Base-by-base conservation (phyloP, 192 early-diverging fungal genomes). In the Spinellus fusiger region DNA sequence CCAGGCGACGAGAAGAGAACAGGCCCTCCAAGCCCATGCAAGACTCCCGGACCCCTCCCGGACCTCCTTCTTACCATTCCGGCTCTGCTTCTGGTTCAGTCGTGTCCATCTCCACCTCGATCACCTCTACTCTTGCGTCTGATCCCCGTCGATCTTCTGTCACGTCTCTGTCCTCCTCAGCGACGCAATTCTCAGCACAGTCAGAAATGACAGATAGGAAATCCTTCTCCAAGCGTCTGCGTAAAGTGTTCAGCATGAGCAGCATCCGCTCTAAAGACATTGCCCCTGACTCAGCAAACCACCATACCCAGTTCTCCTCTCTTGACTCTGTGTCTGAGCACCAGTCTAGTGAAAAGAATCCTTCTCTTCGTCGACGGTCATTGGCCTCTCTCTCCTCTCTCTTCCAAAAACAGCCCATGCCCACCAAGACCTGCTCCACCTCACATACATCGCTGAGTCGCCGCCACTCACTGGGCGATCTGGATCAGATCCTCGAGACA, bases 191-290 rank as follows among this genome's bases (percentile, higher is more conserved):
- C 64, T 57, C 20, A 70, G 65, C n/a, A n/a, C n/a, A n/a, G n/a
- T n/a, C n/a, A n/a, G n/a, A n/a, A n/a, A n/a, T n/a, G n/a, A n/a
- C n/a, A n/a, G n/a, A n/a, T n/a, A n/a, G n/a, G 54, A 35, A 49
- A 34, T 64, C 69, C 4, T 28, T 70, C 9, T 47, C 56, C 4
- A 70, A 70, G 51, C 56, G 58, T 29, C 28, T 70, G 9, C 57
- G 62, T 10, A 57, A 59, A 20, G 69, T 70, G 12, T 70, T 70
- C n/a, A 70, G 69, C 22, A 70, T 70, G 69, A 60, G 52, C 20
- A 65, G 38, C 35, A 31, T 64, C 32, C 38, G 28, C 13, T 40
- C 49, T 5, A 68, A 64, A 37, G 47, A 57, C 6, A 18, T 53
- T 5, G 40, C 40, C 34, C 27, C 20, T 44, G 13, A 22, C 40